phyloP scores from a whole-genome alignment of 179 eudicot species.

The Corrigiola litoralis region DNA sequence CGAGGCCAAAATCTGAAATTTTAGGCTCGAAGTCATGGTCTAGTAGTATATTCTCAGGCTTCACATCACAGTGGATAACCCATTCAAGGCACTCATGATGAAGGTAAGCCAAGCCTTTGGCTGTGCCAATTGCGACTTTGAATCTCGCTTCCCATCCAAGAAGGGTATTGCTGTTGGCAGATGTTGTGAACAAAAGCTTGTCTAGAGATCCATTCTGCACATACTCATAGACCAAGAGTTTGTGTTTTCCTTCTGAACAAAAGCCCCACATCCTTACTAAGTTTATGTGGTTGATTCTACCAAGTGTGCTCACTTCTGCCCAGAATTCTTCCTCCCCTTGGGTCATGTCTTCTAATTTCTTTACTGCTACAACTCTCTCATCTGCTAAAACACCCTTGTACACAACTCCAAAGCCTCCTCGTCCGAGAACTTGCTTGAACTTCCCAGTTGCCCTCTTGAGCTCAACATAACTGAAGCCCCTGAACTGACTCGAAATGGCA shows the following conservation, averaged over 20 bases:
- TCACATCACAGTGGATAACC: slow-evolving; percentile 53
- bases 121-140: slow-evolving; percentile 38
- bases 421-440: slow-evolving; percentile 39
- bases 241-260: slow-evolving; percentile 31
- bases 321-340: slow-evolving; percentile 49
- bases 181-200: slow-evolving; percentile 27
- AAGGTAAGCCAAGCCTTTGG: slow-evolving; percentile 50
- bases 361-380: slow-evolving; percentile 38
- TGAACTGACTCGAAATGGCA: slow-evolving; percentile 36
- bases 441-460: slow-evolving; percentile 38
- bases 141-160: slow-evolving; percentile 42
- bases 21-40: slow-evolving; percentile 35
- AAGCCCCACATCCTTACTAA: slow-evolving; percentile 48
- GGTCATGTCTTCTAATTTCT: slow-evolving; percentile 33
- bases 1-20: slow-evolving; percentile 46
- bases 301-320: slow-evolving; percentile 52
- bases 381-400: slow-evolving; percentile 37
- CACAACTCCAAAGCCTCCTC: slow-evolving; percentile 44
- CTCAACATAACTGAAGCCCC: slow-evolving; percentile 36
- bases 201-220: slow-evolving; percentile 37
- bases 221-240: slow-evolving; percentile 42
- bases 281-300: slow-evolving; percentile 49
- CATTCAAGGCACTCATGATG: slow-evolving; percentile 51
- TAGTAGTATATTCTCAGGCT: slow-evolving; percentile 43
- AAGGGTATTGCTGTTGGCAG: not conserved